phyloP scores from a whole-genome alignment of 768 basidiomycete genomes.

The Boletellus ananiceps region DNA sequence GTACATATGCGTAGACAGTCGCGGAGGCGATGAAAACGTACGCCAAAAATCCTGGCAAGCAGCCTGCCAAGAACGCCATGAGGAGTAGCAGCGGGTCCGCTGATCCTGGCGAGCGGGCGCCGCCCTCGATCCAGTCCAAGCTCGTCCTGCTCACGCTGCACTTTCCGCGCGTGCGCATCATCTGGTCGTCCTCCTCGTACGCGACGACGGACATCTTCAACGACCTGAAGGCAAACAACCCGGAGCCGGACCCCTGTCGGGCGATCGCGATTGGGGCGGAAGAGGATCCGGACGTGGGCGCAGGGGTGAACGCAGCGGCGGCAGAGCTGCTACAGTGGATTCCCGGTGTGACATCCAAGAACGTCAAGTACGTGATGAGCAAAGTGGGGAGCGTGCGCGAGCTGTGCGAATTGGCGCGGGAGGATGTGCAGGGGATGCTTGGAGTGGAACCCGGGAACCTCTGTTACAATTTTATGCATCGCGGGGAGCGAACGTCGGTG shows the following conservation, averaged over 20 bases:
- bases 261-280: slow-evolving; percentile 82
- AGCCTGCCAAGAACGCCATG: slow-evolving; percentile 45
- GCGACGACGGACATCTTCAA: slow-evolving; percentile 88
- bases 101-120: slow-evolving; percentile 21
- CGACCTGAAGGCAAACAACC: slow-evolving; percentile 76
- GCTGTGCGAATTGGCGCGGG: slow-evolving; percentile 59
- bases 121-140: slow-evolving; percentile 79
- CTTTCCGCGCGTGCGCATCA: slow-evolving; percentile 88
- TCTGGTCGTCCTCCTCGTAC: slow-evolving; percentile 97
- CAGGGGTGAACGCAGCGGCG: slow-evolving; percentile 66
- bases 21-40: slow-evolving; percentile 61
- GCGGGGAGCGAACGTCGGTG: slow-evolving; percentile 42
- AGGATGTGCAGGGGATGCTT: slow-evolving; percentile 65
- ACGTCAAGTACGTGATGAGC: slow-evolving; percentile 78
- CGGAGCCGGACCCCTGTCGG: slow-evolving; percentile 74
- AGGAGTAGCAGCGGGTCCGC: no score
- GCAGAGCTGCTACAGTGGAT: slow-evolving; percentile 80
- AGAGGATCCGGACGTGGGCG: slow-evolving; percentile 61
- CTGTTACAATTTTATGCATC: slow-evolving; percentile 81
- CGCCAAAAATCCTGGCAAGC: slow-evolving; percentile 54
- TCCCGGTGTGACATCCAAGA: slow-evolving; percentile 83
- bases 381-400: slow-evolving; percentile 74
- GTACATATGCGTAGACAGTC: slow-evolving; percentile 41
- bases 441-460: slow-evolving; percentile 78
- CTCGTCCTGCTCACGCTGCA: slow-evolving; percentile 83